phyloP scores from a whole-genome alignment of 2,329 filamentous ascomycete species.

The Ascochyta pisi region DNA sequence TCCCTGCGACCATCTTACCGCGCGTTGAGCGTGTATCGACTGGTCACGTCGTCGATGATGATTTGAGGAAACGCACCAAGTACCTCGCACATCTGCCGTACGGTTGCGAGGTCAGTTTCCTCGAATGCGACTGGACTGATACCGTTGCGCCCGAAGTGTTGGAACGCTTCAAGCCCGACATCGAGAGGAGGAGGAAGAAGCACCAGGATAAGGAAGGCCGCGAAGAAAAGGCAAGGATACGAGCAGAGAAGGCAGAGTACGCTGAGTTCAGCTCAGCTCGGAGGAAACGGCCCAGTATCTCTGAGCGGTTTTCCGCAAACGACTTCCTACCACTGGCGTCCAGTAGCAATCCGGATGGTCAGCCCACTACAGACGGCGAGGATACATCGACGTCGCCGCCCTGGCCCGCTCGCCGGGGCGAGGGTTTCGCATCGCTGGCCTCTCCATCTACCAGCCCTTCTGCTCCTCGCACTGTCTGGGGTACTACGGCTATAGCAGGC shows the following conservation, averaged over 20 bases:
- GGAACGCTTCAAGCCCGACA: slow-evolving; percentile 76
- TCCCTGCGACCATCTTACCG: slow-evolving; percentile 85
- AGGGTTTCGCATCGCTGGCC: slow-evolving; percentile 70
- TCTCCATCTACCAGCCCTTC: slow-evolving; percentile 83
- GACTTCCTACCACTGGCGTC: slow-evolving; percentile 53
- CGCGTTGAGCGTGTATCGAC: slow-evolving; percentile 89
- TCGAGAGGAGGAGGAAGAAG: slow-evolving; percentile 75
- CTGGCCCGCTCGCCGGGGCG: slow-evolving; percentile 61
- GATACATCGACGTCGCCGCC: slow-evolving; percentile 55
- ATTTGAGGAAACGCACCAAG: slow-evolving; percentile 80
- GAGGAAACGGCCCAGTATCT: slow-evolving; percentile 61
- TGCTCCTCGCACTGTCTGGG: slow-evolving; percentile 84
- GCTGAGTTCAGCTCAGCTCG: slow-evolving; percentile 74
- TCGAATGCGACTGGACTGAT: slow-evolving; percentile 96
- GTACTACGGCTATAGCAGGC: slow-evolving; percentile 72
- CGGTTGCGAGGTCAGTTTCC: slow-evolving; percentile 88
- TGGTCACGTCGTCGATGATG: slow-evolving; percentile 86
- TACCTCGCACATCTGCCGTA: slow-evolving; percentile 86
- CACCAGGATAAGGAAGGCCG: slow-evolving; percentile 83
- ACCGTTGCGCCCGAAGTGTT: slow-evolving; percentile 78
- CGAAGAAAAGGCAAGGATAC: slow-evolving; percentile 83
- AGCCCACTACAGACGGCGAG: slow-evolving; percentile 40
- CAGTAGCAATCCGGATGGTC: slow-evolving; percentile 32
- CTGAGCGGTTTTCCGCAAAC: slow-evolving; percentile 59
- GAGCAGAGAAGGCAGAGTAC: slow-evolving; percentile 81